Base-by-base conservation (phyloP, 2,329 filamentous ascomycete species). In the Penicillium paneum region DNA sequence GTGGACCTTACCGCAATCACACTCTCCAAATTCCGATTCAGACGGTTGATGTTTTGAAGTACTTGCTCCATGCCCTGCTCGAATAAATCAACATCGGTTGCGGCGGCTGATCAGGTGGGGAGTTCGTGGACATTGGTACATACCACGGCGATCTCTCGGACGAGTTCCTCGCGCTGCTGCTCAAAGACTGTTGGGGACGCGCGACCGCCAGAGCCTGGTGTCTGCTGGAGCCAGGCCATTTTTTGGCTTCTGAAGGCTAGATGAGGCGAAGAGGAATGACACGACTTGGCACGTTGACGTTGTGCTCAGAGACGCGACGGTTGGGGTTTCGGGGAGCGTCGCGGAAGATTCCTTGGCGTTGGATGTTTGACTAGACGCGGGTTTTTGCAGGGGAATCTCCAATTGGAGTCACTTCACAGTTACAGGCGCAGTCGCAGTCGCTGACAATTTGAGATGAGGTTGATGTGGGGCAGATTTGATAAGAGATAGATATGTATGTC, bases 11-110 rank as follows among this genome's bases (percentile, higher is more conserved):
- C 93, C 43, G 91, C 87, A 56, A 95, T 92, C 19, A 97, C 88
- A 52, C 91, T 89, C 74, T 99, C 93, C 17, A 99, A 79, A 36
- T 88, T 93, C 32, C 93, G 86, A 72, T 97, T 99, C 55, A 99
- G 78, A 66, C 92, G 92, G 76, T 97, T 99, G 74, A 97, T 91
- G 68, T 96, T 97, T 66, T 92, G 89, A 10, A 99, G 86, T 55
- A 96, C 91, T 67, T 94, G 87, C 67, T 97, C 94, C 70, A 99
- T 79, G 57, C 80, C 81, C 82, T 85, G 59, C 5, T 5, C 15
- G n/a, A 24, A 21, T 8, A n/a, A 8, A 29, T 42, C 13, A 45
- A 10, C 17, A 38, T 43, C 24, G 4, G 7, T 7, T 29, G 32
- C 2, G 34, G 21, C 12, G 3, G 8, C 13, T 21, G n/a, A 42